Conservation (phyloP, 2,329 filamentous ascomycete genomes). For the Nigrograna mackinnonii region DNA sequence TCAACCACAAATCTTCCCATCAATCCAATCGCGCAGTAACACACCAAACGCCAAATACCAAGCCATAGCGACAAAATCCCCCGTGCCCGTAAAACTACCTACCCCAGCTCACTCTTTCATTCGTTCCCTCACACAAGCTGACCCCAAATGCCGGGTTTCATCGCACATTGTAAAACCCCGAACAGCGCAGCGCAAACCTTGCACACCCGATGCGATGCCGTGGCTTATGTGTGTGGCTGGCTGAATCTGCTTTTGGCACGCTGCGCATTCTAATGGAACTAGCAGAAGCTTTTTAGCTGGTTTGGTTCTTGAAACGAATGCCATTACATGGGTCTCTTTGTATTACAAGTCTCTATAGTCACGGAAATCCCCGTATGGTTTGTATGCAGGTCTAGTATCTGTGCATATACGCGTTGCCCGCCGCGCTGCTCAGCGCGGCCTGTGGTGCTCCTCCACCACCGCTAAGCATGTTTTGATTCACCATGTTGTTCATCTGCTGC, state of each 20-base stretch:
- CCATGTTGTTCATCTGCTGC: background rate
- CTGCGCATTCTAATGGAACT: background rate
- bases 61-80: background rate
- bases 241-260: background rate
- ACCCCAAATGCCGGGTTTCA: background rate
- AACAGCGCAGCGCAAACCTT: too few species aligned
- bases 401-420: constrained; percentile 5
- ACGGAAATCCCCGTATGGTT: too few species aligned
- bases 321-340: background rate
- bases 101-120: background rate
- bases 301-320: background rate
- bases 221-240: background rate
- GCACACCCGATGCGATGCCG: background rate
- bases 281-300: background rate
- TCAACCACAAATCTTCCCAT: too few species aligned
- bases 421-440: too few species aligned
- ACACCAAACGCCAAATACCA: background rate
- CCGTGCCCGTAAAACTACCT: background rate
- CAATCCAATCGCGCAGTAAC: too few species aligned
- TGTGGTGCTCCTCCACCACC: background rate
- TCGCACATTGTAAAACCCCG: too few species aligned
- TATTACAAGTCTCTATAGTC: background rate
- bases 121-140: background rate
- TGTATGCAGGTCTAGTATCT: background rate
- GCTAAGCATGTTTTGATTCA: background rate